Conservation (phyloP, 1,284 basidiomycete genomes). For the Austropuccinia psidii region DNA sequence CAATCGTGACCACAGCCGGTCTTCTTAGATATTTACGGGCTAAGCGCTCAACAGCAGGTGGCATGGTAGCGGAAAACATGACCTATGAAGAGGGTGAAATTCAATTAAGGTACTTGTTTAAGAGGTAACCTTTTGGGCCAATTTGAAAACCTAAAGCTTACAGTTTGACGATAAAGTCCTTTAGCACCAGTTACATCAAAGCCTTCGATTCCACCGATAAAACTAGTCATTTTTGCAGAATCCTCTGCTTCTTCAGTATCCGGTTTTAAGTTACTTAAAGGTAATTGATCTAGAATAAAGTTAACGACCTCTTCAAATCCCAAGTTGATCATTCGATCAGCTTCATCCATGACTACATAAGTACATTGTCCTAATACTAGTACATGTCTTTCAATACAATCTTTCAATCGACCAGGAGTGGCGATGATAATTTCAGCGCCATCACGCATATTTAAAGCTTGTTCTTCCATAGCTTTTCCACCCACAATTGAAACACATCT, state of each 20-base stretch:
- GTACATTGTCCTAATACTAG: conserved; percentile 92
- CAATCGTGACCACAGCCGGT: conserved; percentile 93
- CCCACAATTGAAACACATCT: conserved; percentile 95
- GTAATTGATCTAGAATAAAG: conserved; percentile 88
- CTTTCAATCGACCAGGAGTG: conserved; percentile 93
- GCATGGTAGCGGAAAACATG: conserved; percentile 97
- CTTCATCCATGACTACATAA: conserved; percentile 99
- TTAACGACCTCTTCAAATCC: conserved; percentile 92
- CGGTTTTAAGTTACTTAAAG: conserved; percentile 73
- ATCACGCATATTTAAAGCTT: conserved; percentile 88
- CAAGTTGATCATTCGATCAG: conserved; percentile 95
- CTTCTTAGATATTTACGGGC: conserved; percentile 85
- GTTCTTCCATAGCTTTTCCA: conserved; percentile 79
- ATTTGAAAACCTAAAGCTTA: conserved; percentile 28
- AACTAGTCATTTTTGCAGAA: conserved; percentile 40
- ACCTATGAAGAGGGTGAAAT: conserved; percentile 43
- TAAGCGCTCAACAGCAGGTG: conserved; percentile 83
- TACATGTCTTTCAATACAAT: conserved; percentile 91
- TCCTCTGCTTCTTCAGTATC: conserved; percentile 53
- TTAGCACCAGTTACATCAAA: conserved; percentile 42
- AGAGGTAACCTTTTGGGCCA: neutral
- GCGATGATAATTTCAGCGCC: conserved; percentile 98
- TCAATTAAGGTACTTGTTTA: neutral
- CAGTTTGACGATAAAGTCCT: conserved; percentile 45
- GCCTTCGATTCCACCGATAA: conserved; percentile 40